A percentile compares a stretch with the other conserved stretches of the same genome.
These are phyloP conservation scores for Exophiala aquamarina DNA, from an alignment of 2,329 filamentous ascomycete species.

Conservation along the genomic window DNA sequence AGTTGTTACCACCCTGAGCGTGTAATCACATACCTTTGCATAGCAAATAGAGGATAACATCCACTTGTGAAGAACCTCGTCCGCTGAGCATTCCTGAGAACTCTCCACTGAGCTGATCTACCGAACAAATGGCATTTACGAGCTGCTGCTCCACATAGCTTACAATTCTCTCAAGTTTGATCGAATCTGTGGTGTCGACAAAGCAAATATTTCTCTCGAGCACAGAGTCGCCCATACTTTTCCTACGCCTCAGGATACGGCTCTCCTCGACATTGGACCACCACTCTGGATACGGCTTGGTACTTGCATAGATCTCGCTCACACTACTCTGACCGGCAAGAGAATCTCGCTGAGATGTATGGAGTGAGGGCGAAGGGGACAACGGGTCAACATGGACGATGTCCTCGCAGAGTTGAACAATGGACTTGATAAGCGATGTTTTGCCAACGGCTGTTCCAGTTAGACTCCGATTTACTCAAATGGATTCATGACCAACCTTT, in stretches of 20 bases:
- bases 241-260: slow-evolving; percentile 60
- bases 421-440: slow-evolving; percentile 82
- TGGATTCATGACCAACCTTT: slow-evolving; percentile 56
- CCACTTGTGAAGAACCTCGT: slow-evolving; percentile 78
- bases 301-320: slow-evolving; percentile 72
- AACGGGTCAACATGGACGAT: slow-evolving; percentile 87
- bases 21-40: slow-evolving; percentile 63
- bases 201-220: slow-evolving; percentile 93
- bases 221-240: slow-evolving; percentile 72
- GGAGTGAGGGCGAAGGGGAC: slow-evolving; percentile 12
- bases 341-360: slow-evolving; percentile 5
- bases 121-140: slow-evolving; percentile 60
- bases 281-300: slow-evolving; percentile 84
- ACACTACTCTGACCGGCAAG: slow-evolving; percentile 19
- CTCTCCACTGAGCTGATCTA: slow-evolving; percentile 68
- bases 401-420: slow-evolving; percentile 82
- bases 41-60: slow-evolving; percentile 81
- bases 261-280: slow-evolving; percentile 77
- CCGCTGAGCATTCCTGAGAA: slow-evolving; percentile 76
- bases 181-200: slow-evolving; percentile 70
- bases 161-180: slow-evolving; percentile 55
- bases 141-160: slow-evolving; percentile 73
- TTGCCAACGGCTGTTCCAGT: slow-evolving; percentile 70
- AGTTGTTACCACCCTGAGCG: neutral
- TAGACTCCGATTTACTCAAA: slow-evolving; percentile 9